Base-by-base conservation (phyloP, 371 early-diverging fungal species). In the Syncephalastrum sp. region DNA sequence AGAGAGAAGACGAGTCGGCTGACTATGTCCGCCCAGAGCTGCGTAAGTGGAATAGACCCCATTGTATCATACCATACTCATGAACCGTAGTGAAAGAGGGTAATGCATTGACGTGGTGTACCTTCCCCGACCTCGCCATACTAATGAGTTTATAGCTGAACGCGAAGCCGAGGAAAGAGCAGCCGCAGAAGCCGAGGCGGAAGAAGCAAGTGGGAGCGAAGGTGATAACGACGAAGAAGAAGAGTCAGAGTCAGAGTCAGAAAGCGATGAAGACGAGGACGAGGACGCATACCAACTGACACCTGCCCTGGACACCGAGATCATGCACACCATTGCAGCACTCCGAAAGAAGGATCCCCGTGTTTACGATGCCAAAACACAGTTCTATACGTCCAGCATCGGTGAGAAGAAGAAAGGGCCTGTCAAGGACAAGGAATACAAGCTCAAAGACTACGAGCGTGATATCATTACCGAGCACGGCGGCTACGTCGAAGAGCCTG, bases 281-380 rank as follows among this genome's bases (percentile, higher is more conserved):
- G 95, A 95, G 52, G 75, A 77, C 23, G 95, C 91, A 12, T 87
- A 85, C 50, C 76, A 94, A 46, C 71, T 94, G 16, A 94, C 96
- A 15, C 91, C 94, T 10, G 93, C 85, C 44, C 68, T 96, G 8
- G 97, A 98, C 60, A 87, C 89, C 3, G 93, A 96, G 66, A 94
- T 98, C 57, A 75, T 98, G 81, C 85, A 86, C 47, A 94, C 97
- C 1, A 89, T 97, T 59, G 86, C 87, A 0, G 82, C 89, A 46
- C 89, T 98, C 54, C 82, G 86, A 4, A 71, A 79, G 15, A 85
- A 87, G 54, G 89, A 94, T 64, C 86, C 89, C 23, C 74, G 82
- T 59, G 90, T 98, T 2, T 98, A 98, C 70, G 88, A 96, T 57
- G 66, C 84, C 0, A 70, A 74, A 0, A 69, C 72, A 10, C 77